Evolutionary conservation across 805 yeast genomes (phyloP).

Genomic region (Kodamaea sagamina): DNA sequence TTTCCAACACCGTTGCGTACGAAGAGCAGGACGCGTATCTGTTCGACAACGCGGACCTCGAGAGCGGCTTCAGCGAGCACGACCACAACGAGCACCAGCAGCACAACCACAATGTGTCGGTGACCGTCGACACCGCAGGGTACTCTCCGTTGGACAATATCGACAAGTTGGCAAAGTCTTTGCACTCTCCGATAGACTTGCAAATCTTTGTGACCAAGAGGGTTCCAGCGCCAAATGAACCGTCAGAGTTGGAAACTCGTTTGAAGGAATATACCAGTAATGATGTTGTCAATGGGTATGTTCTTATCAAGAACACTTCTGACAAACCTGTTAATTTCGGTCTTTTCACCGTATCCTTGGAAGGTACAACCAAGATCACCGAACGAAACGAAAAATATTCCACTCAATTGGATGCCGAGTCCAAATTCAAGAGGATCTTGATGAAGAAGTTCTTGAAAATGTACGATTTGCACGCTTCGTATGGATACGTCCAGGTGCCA

Average conservation of each 20-base stretch:
- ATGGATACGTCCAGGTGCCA: slow-evolving; percentile 50
- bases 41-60: slow-evolving; percentile 11
- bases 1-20: slow-evolving; percentile 6
- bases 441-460: slow-evolving; percentile 56
- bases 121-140: slow-evolving; percentile 30
- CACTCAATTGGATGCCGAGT: slow-evolving; percentile 11
- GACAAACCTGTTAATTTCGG: slow-evolving; percentile 46
- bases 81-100: slow-evolving; percentile 7
- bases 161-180: slow-evolving; percentile 48
- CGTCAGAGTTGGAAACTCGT: slow-evolving; percentile 46
- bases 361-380: slow-evolving; percentile 38
- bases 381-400: slow-evolving; percentile 22
- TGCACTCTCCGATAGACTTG: slow-evolving; percentile 47
- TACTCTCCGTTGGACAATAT: slow-evolving; percentile 53
- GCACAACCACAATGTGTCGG: slow-evolving; percentile 18
- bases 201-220: slow-evolving; percentile 55
- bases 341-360: slow-evolving; percentile 36
- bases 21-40: slow-evolving; percentile 11
- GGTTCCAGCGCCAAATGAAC: slow-evolving; percentile 45
- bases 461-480: slow-evolving; percentile 63
- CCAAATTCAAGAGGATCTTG: slow-evolving; percentile 31
- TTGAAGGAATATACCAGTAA: slow-evolving; percentile 45
- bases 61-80: slow-evolving; percentile 5
- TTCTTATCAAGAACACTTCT: slow-evolving; percentile 50
- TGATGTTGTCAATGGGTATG: slow-evolving; percentile 46